These are phyloP conservation scores for Puya raimondii DNA, from an alignment of 176 grass and related monocot genomes.

Conservation along the genomic window DNA sequence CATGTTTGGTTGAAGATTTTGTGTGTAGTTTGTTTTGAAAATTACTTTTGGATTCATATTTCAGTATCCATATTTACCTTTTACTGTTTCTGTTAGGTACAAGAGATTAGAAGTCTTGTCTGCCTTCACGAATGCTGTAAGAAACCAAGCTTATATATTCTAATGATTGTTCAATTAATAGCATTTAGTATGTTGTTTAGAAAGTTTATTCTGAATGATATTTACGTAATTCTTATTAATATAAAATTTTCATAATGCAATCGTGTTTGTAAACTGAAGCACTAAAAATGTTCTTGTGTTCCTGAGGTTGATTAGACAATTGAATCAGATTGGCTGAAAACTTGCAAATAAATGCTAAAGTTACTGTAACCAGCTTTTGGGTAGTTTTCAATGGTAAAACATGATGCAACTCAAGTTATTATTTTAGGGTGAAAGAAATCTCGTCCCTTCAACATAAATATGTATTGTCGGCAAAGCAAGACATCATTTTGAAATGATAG, in stretches of 20 bases:
- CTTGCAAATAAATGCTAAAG: neutral
- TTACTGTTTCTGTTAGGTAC: constrained; percentile 41
- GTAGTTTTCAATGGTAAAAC: neutral
- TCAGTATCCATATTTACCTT: neutral
- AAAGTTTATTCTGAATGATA: neutral
- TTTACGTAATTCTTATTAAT: neutral
- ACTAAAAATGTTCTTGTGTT: neutral
- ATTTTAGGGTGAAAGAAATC: constrained; percentile 1
- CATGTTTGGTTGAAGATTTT: neutral
- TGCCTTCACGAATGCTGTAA: constrained; percentile 95
- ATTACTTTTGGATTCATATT: neutral
- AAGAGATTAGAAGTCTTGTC: constrained; percentile 88
- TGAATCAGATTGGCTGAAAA: neutral
- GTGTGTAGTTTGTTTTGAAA: neutral
- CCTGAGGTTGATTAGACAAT: neutral
- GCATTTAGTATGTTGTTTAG: neutral
- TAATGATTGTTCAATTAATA: neutral
- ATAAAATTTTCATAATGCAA: no score
- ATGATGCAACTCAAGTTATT: neutral
- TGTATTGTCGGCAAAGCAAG: neutral
- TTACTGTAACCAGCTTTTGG: neutral
- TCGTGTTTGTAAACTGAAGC: neutral
- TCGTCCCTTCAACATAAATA: neutral
- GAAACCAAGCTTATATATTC: constrained; percentile 13
- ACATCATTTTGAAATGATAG: neutral